Evolutionary conservation across 441 rosid species (phyloP).

Genomic region (Gossypium aridum): DNA sequence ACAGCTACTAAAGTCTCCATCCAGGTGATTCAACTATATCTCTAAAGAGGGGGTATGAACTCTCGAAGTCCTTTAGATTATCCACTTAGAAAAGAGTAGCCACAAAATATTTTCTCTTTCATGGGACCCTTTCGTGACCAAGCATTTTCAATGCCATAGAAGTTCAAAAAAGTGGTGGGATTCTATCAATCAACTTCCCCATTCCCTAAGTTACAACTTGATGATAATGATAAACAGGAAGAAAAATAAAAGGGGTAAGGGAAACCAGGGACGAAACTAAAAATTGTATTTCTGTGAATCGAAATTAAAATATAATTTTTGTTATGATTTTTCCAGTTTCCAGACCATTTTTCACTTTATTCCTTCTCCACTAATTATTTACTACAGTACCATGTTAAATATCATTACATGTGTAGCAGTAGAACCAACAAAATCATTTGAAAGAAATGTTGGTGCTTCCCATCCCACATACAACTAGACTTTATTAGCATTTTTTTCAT

Average conservation of each 20-base stretch:
- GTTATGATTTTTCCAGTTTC: neutral
- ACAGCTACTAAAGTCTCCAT: constrained; percentile 38
- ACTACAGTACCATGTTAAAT: neutral
- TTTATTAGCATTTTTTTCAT: neutral
- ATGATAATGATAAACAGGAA: neutral
- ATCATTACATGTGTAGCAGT: neutral
- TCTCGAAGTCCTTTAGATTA: constrained; percentile 16
- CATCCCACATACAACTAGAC: neutral
- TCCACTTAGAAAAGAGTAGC: constrained; percentile 22
- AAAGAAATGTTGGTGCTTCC: neutral
- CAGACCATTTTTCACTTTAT: neutral
- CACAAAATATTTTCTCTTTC: constrained; percentile 9
- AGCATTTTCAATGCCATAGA: constrained; percentile 22
- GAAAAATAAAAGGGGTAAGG: no score
- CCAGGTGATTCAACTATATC: constrained; percentile 52
- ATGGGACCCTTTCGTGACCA: constrained; percentile 9
- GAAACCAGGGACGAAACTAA: no score
- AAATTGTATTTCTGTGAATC: no score
- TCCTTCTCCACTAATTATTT: neutral
- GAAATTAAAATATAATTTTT: no score
- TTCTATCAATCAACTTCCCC: constrained; percentile 34
- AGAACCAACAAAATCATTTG: neutral
- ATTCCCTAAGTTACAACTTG: constrained; percentile 10
- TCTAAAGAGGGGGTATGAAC: neutral
- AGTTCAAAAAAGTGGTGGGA: constrained; percentile 26